Conservation (phyloP, 495 filamentous ascomycete genomes). For the Physcia stellaris region DNA sequence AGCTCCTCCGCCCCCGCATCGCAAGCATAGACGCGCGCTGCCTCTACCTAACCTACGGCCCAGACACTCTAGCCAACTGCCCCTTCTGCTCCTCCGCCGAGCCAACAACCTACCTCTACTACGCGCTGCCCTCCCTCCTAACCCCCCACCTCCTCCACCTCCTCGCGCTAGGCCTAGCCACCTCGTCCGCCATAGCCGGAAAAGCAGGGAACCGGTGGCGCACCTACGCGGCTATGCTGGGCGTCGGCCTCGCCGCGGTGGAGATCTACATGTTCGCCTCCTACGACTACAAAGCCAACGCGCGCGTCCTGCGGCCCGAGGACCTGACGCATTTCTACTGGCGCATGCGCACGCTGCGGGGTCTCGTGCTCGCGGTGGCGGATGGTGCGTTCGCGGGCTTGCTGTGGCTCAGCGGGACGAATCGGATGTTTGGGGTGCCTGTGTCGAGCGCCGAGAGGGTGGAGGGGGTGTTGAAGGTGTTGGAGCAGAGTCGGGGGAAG, state of each 20-base stretch:
- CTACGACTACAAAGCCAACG: conserved; percentile 50
- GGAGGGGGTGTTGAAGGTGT: conserved; percentile 23
- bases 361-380: conserved; percentile 40
- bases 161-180: conserved; percentile 8
- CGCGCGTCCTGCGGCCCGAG: conserved; percentile 36
- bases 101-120: conserved; percentile 58
- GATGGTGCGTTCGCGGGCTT: conserved; percentile 46
- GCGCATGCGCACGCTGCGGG: conserved; percentile 45
- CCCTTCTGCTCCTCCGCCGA: conserved; percentile 72
- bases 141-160: conserved; percentile 53
- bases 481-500: conserved; percentile 35
- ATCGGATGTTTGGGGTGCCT: conserved; percentile 49
- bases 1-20: conserved; percentile 50
- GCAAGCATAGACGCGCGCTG: conserved; percentile 56
- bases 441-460: conserved; percentile 35
- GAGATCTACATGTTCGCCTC: conserved; percentile 50
- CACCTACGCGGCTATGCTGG: conserved; percentile 48
- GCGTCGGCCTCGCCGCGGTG: conserved; percentile 38
- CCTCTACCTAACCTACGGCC: conserved; percentile 73
- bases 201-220: conserved; percentile 53
- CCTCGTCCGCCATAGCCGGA: conserved; percentile 40
- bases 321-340: conserved; percentile 59
- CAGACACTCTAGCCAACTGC: conserved; percentile 54
- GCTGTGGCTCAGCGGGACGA: conserved; percentile 64
- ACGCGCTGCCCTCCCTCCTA: conserved; percentile 61